These are phyloP conservation scores for Sugiyamaella valdiviana DNA, from an alignment of 805 yeast genomes.

Conservation along the genomic window DNA sequence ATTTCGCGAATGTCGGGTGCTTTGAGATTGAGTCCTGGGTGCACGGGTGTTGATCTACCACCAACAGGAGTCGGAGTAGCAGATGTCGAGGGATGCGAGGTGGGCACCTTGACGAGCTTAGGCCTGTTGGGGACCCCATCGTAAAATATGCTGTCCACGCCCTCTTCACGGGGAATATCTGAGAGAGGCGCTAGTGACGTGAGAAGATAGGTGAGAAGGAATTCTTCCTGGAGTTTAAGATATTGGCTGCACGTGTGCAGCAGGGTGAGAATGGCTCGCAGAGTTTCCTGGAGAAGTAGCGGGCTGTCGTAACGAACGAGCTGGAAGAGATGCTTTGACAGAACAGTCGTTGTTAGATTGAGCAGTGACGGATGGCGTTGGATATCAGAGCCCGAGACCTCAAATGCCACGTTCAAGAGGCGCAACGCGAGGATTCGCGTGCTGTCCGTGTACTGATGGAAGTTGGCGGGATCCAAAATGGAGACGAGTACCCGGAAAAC, in stretches of 20 bases:
- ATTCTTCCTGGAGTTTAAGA: slow-evolving; percentile 75
- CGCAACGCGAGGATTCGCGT: slow-evolving; percentile 78
- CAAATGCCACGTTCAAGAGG: slow-evolving; percentile 70
- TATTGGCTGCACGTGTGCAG: slow-evolving; percentile 58
- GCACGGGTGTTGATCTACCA: slow-evolving; percentile 14
- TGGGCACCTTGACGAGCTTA: slow-evolving; percentile 53
- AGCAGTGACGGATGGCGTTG: slow-evolving; percentile 59
- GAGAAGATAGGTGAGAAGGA: slow-evolving; percentile 34
- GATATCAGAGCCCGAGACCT: slow-evolving; percentile 65
- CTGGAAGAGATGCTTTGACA: slow-evolving; percentile 80
- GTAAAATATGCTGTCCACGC: slow-evolving; percentile 34
- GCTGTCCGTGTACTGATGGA: slow-evolving; percentile 78
- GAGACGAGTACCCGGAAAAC: slow-evolving; percentile 70
- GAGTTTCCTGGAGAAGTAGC: slow-evolving; percentile 63
- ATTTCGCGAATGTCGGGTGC: slow-evolving; percentile 55
- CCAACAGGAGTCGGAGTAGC: slow-evolving; percentile 19
- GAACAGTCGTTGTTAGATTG: slow-evolving; percentile 64
- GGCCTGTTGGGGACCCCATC: slow-evolving; percentile 36
- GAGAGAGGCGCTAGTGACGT: slow-evolving; percentile 33
- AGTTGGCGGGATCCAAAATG: slow-evolving; percentile 74
- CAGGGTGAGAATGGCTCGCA: slow-evolving; percentile 69
- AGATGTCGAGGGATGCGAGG: slow-evolving; percentile 33
- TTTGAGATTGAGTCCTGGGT: slow-evolving; percentile 16
- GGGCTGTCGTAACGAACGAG: slow-evolving; percentile 71
- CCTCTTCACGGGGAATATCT: slow-evolving; percentile 34